Evolutionary conservation across 257 asterid genomes (phyloP).

Genomic region (Gentiana macrophylla): DNA sequence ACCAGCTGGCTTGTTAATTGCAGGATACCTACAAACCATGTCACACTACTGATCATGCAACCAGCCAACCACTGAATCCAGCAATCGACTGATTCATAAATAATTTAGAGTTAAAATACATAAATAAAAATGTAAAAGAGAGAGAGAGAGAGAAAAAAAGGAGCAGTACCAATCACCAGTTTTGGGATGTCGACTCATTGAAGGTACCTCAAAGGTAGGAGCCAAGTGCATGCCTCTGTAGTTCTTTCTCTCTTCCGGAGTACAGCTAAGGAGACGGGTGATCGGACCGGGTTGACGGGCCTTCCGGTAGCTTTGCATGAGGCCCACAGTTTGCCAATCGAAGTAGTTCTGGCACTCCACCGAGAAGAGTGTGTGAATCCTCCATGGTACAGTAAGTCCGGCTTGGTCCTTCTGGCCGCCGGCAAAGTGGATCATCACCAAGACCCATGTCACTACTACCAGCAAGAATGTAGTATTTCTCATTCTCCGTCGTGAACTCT

Average conservation of each 20-base stretch:
- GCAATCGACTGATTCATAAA: too few species aligned
- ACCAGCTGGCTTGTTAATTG: constrained; percentile 98
- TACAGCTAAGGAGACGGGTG: constrained; percentile 87
- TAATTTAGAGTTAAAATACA: too few species aligned
- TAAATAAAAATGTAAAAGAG: neutral
- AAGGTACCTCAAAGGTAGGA: constrained; percentile 88
- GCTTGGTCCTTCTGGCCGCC: constrained; percentile 9
- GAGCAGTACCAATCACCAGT: constrained; percentile 71
- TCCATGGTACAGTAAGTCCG: constrained; percentile 34
- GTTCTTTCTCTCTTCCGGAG: constrained; percentile 48
- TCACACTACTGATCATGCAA: too few species aligned
- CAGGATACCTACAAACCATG: constrained; percentile 66
- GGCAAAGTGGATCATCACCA: constrained; percentile 22
- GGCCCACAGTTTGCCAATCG: constrained; percentile 99
- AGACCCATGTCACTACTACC: constrained; percentile 11
- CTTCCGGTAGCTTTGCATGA: constrained; percentile 75
- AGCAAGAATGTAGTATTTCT: neutral
- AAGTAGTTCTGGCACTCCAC: constrained; percentile 94
- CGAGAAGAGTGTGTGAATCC: constrained; percentile 91
- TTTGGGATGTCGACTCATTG: constrained; percentile 63
- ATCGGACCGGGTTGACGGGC: constrained; percentile 90
- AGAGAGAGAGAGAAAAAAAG: neutral
- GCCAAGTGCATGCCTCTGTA: constrained; percentile 92
- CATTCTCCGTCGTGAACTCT: neutral
- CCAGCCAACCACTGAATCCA: too few species aligned